These are phyloP conservation scores for Chloromonas sp. DNA, from an alignment of 163 green algal genomes.

Conservation along the genomic window DNA sequence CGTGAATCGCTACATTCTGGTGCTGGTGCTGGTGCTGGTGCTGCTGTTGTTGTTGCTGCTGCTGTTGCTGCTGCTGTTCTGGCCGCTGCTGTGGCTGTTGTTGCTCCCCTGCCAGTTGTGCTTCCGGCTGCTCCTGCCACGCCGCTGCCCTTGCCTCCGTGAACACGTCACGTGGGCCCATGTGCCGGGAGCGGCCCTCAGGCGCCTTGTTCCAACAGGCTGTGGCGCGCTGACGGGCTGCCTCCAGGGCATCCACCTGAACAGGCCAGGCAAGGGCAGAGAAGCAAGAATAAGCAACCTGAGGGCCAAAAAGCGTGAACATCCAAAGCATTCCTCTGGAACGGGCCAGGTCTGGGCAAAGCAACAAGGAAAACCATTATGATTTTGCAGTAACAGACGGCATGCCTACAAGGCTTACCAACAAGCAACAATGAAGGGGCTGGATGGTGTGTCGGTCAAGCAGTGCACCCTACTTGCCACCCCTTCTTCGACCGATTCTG, in stretches of 20 bases:
- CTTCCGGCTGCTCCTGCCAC: neutral
- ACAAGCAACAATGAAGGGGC: too few species aligned
- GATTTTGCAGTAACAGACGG: neutral
- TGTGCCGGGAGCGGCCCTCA: neutral
- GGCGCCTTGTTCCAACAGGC: slow-evolving; percentile 21
- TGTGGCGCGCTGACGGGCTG: slow-evolving; percentile 14
- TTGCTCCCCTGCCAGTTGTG: neutral
- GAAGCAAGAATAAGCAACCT: too few species aligned
- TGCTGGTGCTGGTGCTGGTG: neutral
- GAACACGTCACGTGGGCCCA: slow-evolving; percentile 17
- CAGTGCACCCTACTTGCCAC: too few species aligned
- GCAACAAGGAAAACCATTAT: too few species aligned
- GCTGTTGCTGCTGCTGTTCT: neutral
- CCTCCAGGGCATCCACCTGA: slow-evolving; percentile 25
- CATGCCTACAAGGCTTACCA: neutral
- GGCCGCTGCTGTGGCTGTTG: neutral
- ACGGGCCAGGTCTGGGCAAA: too few species aligned
- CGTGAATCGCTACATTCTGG: neutral
- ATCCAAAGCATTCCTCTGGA: too few species aligned
- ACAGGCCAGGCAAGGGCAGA: neutral
- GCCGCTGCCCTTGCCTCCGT: slow-evolving; percentile 12
- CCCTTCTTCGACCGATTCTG: too few species aligned
- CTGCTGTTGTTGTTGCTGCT: neutral
- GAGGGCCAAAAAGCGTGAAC: too few species aligned
- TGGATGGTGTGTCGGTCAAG: too few species aligned